These are phyloP conservation scores for Apiospora hydei DNA, from an alignment of 2,329 filamentous ascomycete species.

Conservation along the genomic window DNA sequence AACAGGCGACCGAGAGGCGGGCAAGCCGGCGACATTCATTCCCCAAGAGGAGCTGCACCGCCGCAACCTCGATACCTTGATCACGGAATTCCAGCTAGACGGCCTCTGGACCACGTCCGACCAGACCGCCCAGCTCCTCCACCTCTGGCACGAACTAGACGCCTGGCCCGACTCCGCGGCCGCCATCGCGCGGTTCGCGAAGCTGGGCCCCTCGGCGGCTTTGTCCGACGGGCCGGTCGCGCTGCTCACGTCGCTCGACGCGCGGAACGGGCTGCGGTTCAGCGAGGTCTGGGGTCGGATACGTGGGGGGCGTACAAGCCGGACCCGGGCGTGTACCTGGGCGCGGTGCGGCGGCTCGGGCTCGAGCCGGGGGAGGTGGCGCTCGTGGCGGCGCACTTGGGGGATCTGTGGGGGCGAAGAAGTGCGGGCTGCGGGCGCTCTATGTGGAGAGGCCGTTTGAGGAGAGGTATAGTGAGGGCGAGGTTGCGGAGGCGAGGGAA, in stretches of 20 bases:
- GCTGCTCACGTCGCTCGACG: slow-evolving; percentile 60
- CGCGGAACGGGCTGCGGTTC: slow-evolving; percentile 58
- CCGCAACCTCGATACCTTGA: slow-evolving; percentile 55
- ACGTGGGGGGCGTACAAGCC: slow-evolving; percentile 70
- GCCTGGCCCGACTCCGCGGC: slow-evolving; percentile 61
- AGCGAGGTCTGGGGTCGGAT: slow-evolving; percentile 60
- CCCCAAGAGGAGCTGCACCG: slow-evolving; percentile 67
- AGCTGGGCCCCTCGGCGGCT: slow-evolving; percentile 58
- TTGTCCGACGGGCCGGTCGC: slow-evolving; percentile 66
- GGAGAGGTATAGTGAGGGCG: slow-evolving; percentile 56
- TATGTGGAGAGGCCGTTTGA: slow-evolving; percentile 66
- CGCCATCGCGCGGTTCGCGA: slow-evolving; percentile 56
- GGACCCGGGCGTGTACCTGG: slow-evolving; percentile 61
- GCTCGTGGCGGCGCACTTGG: slow-evolving; percentile 68
- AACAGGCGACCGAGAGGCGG: slow-evolving; percentile 28
- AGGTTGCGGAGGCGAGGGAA: slow-evolving; percentile 49
- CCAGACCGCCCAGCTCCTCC: slow-evolving; percentile 61
- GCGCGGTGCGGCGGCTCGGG: slow-evolving; percentile 59
- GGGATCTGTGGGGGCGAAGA: slow-evolving; percentile 63
- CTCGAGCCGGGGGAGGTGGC: slow-evolving; percentile 58
- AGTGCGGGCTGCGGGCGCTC: slow-evolving; percentile 62
- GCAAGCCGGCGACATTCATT: slow-evolving; percentile 50
- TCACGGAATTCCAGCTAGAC: slow-evolving; percentile 54
- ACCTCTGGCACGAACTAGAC: slow-evolving; percentile 65
- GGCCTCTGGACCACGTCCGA: slow-evolving; percentile 61